These are phyloP conservation scores for Geranium brycei DNA, from an alignment of 345 rosid species.

Conservation along the genomic window DNA sequence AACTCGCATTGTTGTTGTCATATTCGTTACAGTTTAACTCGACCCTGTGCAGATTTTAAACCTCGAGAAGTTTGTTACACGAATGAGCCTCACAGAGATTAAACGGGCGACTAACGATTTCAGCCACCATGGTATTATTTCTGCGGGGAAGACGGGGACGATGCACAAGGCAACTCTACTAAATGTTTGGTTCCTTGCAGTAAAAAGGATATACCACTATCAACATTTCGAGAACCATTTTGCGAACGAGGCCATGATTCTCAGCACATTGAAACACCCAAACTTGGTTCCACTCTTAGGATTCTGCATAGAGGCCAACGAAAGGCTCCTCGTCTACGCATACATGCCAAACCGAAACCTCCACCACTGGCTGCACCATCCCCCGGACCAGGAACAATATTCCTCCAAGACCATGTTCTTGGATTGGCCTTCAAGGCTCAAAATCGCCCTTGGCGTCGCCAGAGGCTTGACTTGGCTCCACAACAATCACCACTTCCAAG, in stretches of 20 bases:
- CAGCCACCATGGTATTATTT: slow-evolving; percentile 10
- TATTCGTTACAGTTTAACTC: neutral
- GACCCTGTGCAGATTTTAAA: slow-evolving; percentile 7
- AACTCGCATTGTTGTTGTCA: neutral
- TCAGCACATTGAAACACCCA: slow-evolving; percentile 12
- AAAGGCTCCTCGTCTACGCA: slow-evolving; percentile 18
- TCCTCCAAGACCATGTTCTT: neutral
- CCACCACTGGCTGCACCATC: slow-evolving; percentile 11
- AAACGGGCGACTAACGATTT: slow-evolving; percentile 15
- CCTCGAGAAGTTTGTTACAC: slow-evolving; percentile 14
- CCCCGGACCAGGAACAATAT: neutral
- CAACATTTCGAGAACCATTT: slow-evolving; percentile 15
- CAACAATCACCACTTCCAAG: slow-evolving; percentile 13
- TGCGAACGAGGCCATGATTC: slow-evolving; percentile 9
- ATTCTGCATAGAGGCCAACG: slow-evolving; percentile 10
- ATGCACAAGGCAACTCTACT: slow-evolving; percentile 11
- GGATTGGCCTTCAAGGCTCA: slow-evolving; percentile 21
- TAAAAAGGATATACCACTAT: slow-evolving; percentile 14
- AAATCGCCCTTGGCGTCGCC: slow-evolving; percentile 15
- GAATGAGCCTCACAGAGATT: slow-evolving; percentile 12
- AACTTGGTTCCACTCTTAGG: slow-evolving; percentile 22
- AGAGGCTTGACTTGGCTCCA: slow-evolving; percentile 31
- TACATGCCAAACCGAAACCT: slow-evolving; percentile 18
- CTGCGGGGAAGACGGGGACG: slow-evolving; percentile 13
- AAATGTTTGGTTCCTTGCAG: slow-evolving; percentile 7